Base-by-base conservation (phyloP, 2,329 filamentous ascomycete species). In the Rhynchosporium agropyri region DNA sequence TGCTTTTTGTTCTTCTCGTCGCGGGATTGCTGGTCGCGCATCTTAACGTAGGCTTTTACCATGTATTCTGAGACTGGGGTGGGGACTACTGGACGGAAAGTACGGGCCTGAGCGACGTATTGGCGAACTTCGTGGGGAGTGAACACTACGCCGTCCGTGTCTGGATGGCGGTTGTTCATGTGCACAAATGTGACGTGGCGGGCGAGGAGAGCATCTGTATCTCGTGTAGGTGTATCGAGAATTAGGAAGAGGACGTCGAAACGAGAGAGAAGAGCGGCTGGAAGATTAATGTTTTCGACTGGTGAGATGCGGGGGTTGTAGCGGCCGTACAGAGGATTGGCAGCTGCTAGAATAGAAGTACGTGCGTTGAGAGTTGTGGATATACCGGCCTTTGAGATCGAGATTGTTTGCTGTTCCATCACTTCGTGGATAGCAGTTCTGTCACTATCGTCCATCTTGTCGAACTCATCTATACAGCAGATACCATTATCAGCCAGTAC, bases 271-370 rank as follows among this genome's bases (percentile, higher is more conserved):
- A 99, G 86, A 26, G 95, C 95, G 20, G 95, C 95, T n/a, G 95
- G 95, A 46, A 99, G 87, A 77, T 99, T 99, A 79, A 99, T 99
- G 78, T 99, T 99, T 77, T 99, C 95, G 31, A 99, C 93, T 0
- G 95, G 95, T 0, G 94, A 97, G 71, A 99, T 90, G 67, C 92
- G 91, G 62, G 95, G 95, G 79, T 99, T 99, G 82, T 99, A 99
- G 66, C 95, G 91, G 67, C 95, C 95, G 74, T 99, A 99, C 48
- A 99, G 85, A 63, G 95, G 95, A 79, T 99, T 99, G 69, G 95
- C 95, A 26, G 95, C 95, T 20, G 95, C 94, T 15, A 99, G 85
- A 73, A 99, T 97, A 0, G 92, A 96, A 26, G 95, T 98, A 66
- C 95, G 89, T 28, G 95, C 95, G 75, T 99, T 99, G 63, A 99